A percentile compares a stretch with the other conserved stretches of the same genome.
These are phyloP conservation scores for Phialophora chinensis DNA, from an alignment of 2,329 filamentous ascomycete species.

Conservation along the genomic window DNA sequence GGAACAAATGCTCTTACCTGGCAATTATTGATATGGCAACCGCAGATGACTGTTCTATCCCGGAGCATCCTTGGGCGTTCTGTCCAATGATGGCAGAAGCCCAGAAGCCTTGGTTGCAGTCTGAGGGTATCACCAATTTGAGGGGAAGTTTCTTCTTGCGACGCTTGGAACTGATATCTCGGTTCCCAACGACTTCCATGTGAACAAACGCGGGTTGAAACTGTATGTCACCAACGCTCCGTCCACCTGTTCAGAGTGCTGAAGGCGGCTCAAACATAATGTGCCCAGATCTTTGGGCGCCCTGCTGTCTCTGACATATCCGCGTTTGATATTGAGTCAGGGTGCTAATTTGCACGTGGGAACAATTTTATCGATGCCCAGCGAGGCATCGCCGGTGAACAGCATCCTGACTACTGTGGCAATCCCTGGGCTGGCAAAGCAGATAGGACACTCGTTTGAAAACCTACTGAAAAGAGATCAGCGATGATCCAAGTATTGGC, in stretches of 20 bases:
- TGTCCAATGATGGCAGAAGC: not conserved
- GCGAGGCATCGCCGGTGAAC: not conserved
- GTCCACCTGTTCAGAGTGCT: not conserved
- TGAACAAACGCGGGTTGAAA: not conserved
- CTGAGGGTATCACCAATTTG: not conserved
- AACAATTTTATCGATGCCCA: not conserved
- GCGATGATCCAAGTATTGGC: not conserved
- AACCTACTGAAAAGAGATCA: not conserved
- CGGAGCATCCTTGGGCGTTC: not conserved
- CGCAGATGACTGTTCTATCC: not conserved
- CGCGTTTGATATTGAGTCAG: not conserved
- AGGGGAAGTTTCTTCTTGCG: not conserved
- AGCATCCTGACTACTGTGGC: not conserved
- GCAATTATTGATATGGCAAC: not conserved
- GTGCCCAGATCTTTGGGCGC: not conserved
- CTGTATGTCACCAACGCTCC: not conserved
- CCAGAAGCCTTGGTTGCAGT: not conserved
- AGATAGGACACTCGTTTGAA: not conserved
- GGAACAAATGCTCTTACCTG: not conserved
- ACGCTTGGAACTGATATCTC: not conserved
- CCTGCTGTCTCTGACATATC: not conserved
- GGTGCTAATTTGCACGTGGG: not conserved
- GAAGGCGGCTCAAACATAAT: not conserved
- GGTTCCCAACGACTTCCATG: not conserved
- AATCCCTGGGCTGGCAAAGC: not conserved